Evolutionary conservation across 2,329 filamentous ascomycete species (phyloP), one percentile per base, ranked within the genome.

Genomic region (Sarocladium brachiariae): DNA sequence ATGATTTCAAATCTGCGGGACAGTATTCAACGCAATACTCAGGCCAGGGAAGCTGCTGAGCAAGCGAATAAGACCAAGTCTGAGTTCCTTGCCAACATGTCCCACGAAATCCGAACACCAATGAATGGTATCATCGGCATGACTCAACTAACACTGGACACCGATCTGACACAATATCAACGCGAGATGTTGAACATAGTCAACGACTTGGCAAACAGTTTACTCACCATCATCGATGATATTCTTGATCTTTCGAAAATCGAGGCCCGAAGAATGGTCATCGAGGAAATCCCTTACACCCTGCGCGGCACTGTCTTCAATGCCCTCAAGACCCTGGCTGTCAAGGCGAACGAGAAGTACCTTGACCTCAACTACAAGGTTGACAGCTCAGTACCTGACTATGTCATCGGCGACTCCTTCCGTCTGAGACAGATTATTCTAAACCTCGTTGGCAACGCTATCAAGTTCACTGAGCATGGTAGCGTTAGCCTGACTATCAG

Each of bases 141-240:
- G 92, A 96, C 91, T 2, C 91, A 96, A 67, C 76, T 99, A 51
- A 96, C 93, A 1, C 77, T 99, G 50, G 93, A 99, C 65, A 96
- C 92, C 34, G 86, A 97, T 64, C 76, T 99, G 52, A 96, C 91
- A 41, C 88, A 91, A 62, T 95, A 96, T 62, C 93, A 96, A 62
- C 84, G 93, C 59, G 93, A 99, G 71, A 97, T 97, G 92, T 74
- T 97, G 67, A 97, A 96, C 60, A 96, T 96, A 61, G 92, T 99
- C 59, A 92, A 96, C 70, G 95, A 95, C 63, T 75, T 97, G 58
- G 93, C 92, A 57, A 96, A 96, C 71, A 96, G 92, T 70, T 73
- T 99, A 60, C 73, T 99, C 61, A 97, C 92, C 47, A 97, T 99
- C 59, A 97, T 99, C 63, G 92, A 99, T 65, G 83, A 87, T 62